Evolutionary conservation across 1,284 basidiomycete genomes (phyloP).

Genomic region (Heimioporus punctisporus): DNA sequence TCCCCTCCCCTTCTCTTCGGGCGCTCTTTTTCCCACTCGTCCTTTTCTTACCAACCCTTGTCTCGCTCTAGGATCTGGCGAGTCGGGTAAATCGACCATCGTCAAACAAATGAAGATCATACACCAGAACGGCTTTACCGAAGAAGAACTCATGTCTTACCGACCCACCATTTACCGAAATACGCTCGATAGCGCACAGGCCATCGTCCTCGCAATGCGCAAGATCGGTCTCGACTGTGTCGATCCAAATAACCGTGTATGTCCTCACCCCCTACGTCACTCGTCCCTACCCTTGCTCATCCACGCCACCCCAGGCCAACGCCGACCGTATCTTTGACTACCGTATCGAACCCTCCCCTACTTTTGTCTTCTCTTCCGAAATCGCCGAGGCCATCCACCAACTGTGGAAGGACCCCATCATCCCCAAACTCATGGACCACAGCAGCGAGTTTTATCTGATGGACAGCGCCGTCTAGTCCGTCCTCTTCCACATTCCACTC

Average conservation of each 20-base stretch:
- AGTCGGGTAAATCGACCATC: constrained; percentile 94
- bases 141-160: constrained; percentile 81
- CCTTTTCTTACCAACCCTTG: not conserved
- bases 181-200: constrained; percentile 89
- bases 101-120: constrained; percentile 99
- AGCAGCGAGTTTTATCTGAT: constrained; percentile 94
- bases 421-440: constrained; percentile 86
- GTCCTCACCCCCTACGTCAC: not conserved
- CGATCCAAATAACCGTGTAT: constrained; percentile 72
- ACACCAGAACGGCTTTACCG: constrained; percentile 91
- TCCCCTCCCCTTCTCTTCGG: constrained; percentile 15
- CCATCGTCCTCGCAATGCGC: constrained; percentile 87
- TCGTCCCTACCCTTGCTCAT: not conserved
- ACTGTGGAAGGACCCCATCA: constrained; percentile 92
- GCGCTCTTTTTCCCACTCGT: constrained; percentile 9
- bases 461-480: constrained; percentile 93
- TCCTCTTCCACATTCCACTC: constrained; percentile 16
- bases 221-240: constrained; percentile 89
- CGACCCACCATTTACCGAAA: constrained; percentile 86
- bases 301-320: constrained; percentile 39
- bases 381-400: constrained; percentile 82
- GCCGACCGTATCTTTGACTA: constrained; percentile 69
- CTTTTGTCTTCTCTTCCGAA: constrained; percentile 56
- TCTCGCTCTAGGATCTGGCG: constrained; percentile 48
- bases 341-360: constrained; percentile 40